Conservation (phyloP, 352 stramenopile genomes). For the Pythium volutum region DNA sequence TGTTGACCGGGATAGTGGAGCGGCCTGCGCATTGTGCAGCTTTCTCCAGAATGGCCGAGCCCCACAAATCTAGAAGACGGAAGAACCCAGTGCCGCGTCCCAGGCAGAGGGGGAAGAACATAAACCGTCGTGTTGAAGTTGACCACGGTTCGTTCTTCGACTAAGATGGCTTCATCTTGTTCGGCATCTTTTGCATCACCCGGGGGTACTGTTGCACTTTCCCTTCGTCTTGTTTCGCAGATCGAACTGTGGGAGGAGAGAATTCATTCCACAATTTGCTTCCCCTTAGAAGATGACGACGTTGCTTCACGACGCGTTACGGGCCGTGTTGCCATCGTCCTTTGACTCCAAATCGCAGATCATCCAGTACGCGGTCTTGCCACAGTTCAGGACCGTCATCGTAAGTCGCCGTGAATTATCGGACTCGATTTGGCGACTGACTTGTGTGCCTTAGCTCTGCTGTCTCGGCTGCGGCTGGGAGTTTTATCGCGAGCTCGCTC, state of each 20-base stretch:
- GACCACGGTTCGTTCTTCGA: slow-evolving; percentile 7
- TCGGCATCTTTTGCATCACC: neutral
- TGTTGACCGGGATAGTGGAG: neutral
- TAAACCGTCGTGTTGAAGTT: slow-evolving; percentile 24
- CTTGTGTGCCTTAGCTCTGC: slow-evolving; percentile 14
- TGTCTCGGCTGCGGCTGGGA: slow-evolving; percentile 20
- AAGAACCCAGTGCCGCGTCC: neutral
- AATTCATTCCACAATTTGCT: neutral
- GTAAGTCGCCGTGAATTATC: too few species aligned
- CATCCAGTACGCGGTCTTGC: slow-evolving; percentile 17
- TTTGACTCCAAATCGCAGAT: slow-evolving; percentile 22
- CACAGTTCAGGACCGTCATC: slow-evolving; percentile 6
- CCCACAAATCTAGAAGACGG: neutral
- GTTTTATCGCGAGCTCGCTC: slow-evolving; percentile 10
- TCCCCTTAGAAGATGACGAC: neutral
- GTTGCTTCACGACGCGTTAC: slow-evolving; percentile 7
- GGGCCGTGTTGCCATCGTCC: slow-evolving; percentile 12
- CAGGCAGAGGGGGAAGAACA: neutral
- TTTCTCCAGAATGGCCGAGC: neutral
- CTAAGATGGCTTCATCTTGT: slow-evolving; percentile 20
- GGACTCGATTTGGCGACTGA: too few species aligned
- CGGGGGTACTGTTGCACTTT: slow-evolving; percentile 1
- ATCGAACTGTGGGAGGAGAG: neutral
- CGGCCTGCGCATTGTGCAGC: slow-evolving; percentile 7
- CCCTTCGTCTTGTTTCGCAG: neutral